Percentiles rank a stretch among this genome's conserved stretches.
Conservation (phyloP, 129 eudicot species). For the Chrysanthemum lavandulifolium region DNA sequence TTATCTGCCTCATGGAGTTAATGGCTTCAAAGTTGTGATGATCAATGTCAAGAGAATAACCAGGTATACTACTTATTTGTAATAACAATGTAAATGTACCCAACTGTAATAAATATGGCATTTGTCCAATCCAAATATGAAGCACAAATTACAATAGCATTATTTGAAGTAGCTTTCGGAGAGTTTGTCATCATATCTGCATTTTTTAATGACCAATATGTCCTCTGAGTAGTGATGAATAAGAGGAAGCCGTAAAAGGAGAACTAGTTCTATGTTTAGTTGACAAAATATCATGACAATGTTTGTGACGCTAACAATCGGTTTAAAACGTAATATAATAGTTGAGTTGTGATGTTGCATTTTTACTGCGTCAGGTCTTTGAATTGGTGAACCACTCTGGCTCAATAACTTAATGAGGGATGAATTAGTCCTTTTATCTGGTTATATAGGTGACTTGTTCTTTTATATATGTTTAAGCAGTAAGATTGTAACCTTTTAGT, state of each 20-base stretch:
- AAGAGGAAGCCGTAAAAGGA: not conserved
- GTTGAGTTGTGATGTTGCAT: not conserved
- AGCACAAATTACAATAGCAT: not conserved
- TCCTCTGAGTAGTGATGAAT: not conserved
- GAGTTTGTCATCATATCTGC: conserved; percentile 1
- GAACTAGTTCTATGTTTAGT: not conserved
- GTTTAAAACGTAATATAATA: not conserved
- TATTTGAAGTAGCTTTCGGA: not conserved
- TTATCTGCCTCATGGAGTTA: conserved; percentile 2
- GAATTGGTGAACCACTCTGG: not conserved
- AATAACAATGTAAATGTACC: conserved; percentile 2
- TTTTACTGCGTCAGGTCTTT: not conserved
- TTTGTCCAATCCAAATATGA: conserved; percentile 3
- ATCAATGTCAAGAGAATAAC: not conserved
- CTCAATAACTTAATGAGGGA: not conserved
- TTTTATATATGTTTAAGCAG: not conserved
- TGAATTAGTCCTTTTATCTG: not conserved
- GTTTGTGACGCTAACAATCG: not conserved
- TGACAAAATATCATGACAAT: not conserved
- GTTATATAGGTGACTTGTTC: not conserved
- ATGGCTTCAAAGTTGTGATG: not conserved
- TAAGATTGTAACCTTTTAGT: not conserved
- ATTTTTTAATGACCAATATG: not conserved
- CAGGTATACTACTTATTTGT: conserved; percentile 5
- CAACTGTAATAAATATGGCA: not conserved